Conservation (phyloP, 768 basidiomycete species). For the Suillus subalutaceus region DNA sequence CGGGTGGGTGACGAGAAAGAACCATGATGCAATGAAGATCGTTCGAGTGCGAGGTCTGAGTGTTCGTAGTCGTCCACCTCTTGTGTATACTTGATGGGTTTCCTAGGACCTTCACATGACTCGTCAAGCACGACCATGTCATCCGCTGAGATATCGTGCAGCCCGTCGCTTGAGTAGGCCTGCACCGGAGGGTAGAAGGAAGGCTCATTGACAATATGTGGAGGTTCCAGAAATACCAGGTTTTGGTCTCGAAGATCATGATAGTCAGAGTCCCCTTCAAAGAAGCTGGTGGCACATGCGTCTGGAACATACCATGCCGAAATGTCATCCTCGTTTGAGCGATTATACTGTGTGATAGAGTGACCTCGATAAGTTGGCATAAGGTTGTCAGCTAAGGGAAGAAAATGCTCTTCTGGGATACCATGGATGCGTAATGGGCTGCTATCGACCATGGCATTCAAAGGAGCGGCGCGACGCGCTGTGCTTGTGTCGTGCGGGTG, state of each 20-base stretch:
- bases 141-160: conserved; percentile 8
- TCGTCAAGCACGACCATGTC: conserved; percentile 5
- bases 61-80: not conserved
- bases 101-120: conserved; percentile 10
- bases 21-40: conserved; percentile 15
- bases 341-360: not conserved
- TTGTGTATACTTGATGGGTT: conserved; percentile 11
- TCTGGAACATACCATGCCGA: not conserved
- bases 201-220: not conserved
- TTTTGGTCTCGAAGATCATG: not conserved
- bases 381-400: not conserved
- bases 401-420: not conserved
- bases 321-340: not conserved
- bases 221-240: not conserved
- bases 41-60: conserved; percentile 8
- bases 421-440: conserved; percentile 1
- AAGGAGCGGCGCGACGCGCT: not conserved
- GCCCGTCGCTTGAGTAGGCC: not conserved
- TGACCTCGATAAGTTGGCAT: not conserved
- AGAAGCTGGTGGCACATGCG: no score
- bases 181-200: not conserved
- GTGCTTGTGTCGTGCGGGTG: not conserved
- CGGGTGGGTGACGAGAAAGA: conserved; percentile 3
- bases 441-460: not conserved
- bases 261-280: not conserved